These are phyloP conservation scores for Hypoxylon trugodes DNA, from an alignment of 495 filamentous ascomycete genomes.

Conservation along the genomic window DNA sequence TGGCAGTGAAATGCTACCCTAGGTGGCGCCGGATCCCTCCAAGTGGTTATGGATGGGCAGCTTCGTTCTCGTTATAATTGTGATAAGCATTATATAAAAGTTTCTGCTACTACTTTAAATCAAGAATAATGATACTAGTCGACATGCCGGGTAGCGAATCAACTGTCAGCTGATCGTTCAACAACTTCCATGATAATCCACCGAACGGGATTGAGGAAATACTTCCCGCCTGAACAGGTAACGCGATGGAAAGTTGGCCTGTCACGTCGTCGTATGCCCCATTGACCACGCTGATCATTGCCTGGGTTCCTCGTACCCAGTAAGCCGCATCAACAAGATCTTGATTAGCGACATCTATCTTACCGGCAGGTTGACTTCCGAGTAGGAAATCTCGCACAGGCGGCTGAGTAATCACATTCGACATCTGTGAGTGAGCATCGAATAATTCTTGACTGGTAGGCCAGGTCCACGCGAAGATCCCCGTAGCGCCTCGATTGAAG, in stretches of 20 bases:
- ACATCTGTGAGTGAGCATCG: constrained; percentile 55
- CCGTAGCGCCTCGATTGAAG: constrained; percentile 71
- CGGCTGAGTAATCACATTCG: constrained; percentile 49
- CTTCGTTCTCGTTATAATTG: neutral
- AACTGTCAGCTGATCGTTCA: constrained; percentile 17
- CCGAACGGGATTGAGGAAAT: constrained; percentile 36
- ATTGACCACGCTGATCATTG: constrained; percentile 58
- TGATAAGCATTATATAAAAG: neutral
- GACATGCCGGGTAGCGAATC: constrained; percentile 37
- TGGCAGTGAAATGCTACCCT: neutral
- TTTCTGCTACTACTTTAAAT: constrained; percentile 3
- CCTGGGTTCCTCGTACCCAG: constrained; percentile 48
- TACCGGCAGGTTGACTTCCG: constrained; percentile 41
- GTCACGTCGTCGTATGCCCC: constrained; percentile 44
- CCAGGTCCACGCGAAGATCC: constrained; percentile 61
- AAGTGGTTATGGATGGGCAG: neutral
- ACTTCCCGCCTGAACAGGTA: constrained; percentile 18
- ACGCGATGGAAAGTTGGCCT: constrained; percentile 32
- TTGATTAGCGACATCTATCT: constrained; percentile 12
- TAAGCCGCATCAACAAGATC: constrained; percentile 54
- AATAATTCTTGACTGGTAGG: constrained; percentile 55
- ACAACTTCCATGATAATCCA: constrained; percentile 28
- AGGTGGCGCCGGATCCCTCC: neutral
- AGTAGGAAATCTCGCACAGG: constrained; percentile 56
- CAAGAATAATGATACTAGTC: constrained; percentile 35